Percentiles rank a stretch among this genome's conserved stretches.
phyloP scores from a whole-genome alignment of 352 stramenopile genomes.

The Pythium utonaiense region DNA sequence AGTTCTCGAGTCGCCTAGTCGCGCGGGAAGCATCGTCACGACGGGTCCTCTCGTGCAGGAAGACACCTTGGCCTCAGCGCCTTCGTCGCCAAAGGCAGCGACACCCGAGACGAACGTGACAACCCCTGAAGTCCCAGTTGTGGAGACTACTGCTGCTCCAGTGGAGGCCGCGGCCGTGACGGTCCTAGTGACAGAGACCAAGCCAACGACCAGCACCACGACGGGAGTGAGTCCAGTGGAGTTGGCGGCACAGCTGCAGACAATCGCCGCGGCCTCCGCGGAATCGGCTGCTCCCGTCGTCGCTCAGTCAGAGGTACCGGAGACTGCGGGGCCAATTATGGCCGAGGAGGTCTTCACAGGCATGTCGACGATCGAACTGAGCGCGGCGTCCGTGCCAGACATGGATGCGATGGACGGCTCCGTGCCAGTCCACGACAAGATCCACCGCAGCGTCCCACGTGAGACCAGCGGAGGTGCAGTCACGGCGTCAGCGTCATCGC shows the following conservation, averaged over 20 bases:
- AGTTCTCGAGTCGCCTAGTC: constrained; percentile 44
- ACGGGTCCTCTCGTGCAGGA: constrained; percentile 6
- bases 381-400: constrained; percentile 1
- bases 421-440: constrained; percentile 19
- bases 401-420: constrained; percentile 12
- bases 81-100: constrained; percentile 6
- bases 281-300: background rate
- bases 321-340: background rate
- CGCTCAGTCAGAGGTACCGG: background rate
- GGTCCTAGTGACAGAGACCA: background rate
- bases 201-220: background rate
- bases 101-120: constrained; percentile 15
- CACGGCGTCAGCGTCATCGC: background rate
- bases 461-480: background rate
- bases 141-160: constrained; percentile 1
- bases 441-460: background rate
- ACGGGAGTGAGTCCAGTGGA: constrained; percentile 3
- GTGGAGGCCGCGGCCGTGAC: background rate
- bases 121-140: background rate
- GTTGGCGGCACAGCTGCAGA: constrained; percentile 10
- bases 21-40: constrained; percentile 31
- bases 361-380: constrained; percentile 18
- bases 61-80: background rate
- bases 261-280: background rate
- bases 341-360: constrained; percentile 5